Conservation (phyloP, 169 alveolate species). For the Neospora caninum region DNA sequence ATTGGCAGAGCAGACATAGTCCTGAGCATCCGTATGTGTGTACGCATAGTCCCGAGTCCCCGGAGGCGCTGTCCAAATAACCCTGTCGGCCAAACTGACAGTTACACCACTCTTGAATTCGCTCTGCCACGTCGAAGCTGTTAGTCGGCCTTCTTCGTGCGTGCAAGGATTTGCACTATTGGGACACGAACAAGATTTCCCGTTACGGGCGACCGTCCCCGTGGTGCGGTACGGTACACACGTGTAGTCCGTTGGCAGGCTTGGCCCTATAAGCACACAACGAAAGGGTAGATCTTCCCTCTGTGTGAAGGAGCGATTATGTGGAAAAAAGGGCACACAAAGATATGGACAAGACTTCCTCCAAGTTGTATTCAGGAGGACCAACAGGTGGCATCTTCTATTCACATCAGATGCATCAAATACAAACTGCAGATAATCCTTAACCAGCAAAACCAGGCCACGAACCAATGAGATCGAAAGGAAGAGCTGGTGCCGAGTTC, state of each 20-base stretch:
- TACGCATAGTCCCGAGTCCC: neutral
- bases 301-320: too few relatives aligned
- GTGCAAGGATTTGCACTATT: conserved; percentile 37
- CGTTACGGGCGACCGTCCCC: neutral
- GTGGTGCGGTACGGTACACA: neutral
- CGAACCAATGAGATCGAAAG: too few relatives aligned
- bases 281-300: too few relatives aligned
- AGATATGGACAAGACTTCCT: neutral
- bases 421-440: too few relatives aligned
- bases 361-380: neutral
- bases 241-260: neutral
- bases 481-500: too few relatives aligned
- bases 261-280: neutral
- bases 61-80: neutral
- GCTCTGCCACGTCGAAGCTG: neutral
- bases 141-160: neutral
- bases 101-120: neutral
- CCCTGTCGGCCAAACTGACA: neutral
- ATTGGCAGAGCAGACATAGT: neutral
- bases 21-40: conserved; percentile 8
- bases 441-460: too few relatives aligned
- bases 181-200: neutral
- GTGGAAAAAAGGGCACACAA: neutral
- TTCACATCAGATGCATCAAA: too few relatives aligned
- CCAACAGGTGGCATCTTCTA: neutral